These are phyloP conservation scores for Ciborinia camelliae DNA, from an alignment of 2,329 filamentous ascomycete genomes.

Conservation along the genomic window DNA sequence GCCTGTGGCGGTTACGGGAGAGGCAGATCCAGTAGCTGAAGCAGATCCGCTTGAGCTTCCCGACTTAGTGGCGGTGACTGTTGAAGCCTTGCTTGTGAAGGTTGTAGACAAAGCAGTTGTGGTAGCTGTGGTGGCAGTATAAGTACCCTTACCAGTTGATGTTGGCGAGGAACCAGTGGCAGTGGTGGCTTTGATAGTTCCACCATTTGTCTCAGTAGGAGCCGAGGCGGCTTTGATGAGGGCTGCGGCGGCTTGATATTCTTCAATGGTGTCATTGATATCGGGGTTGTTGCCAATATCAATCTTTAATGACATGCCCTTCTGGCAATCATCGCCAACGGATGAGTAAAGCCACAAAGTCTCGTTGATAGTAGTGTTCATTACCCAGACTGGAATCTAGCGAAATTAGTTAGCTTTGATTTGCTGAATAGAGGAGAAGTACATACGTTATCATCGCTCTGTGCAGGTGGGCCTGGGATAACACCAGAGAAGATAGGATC, in stretches of 20 bases:
- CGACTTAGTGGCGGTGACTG: neutral
- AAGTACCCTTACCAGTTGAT: neutral
- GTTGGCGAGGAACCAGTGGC: neutral
- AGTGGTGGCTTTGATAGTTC: neutral
- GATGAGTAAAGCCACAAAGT: slow-evolving; percentile 80
- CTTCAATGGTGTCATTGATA: neutral
- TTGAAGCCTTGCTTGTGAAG: neutral
- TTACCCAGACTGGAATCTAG: slow-evolving; percentile 63
- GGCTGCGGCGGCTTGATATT: slow-evolving; percentile 4
- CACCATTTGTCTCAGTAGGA: neutral
- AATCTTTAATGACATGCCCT: slow-evolving; percentile 34
- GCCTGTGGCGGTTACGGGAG: slow-evolving; percentile 13
- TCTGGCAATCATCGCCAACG: slow-evolving; percentile 68
- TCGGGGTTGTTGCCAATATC: slow-evolving; percentile 41
- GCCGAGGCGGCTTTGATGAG: neutral
- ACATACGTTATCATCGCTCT: neutral
- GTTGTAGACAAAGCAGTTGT: slow-evolving; percentile 4
- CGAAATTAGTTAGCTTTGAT: neutral
- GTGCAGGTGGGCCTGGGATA: slow-evolving; percentile 45
- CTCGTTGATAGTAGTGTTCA: slow-evolving; percentile 63
- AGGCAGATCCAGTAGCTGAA: neutral
- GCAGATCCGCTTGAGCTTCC: neutral
- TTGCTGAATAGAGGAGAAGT: neutral
- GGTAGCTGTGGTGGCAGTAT: neutral
- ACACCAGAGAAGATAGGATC: slow-evolving; percentile 60